Conservation (phyloP, 1,284 basidiomycete genomes). For the Wallemia mellicola region DNA sequence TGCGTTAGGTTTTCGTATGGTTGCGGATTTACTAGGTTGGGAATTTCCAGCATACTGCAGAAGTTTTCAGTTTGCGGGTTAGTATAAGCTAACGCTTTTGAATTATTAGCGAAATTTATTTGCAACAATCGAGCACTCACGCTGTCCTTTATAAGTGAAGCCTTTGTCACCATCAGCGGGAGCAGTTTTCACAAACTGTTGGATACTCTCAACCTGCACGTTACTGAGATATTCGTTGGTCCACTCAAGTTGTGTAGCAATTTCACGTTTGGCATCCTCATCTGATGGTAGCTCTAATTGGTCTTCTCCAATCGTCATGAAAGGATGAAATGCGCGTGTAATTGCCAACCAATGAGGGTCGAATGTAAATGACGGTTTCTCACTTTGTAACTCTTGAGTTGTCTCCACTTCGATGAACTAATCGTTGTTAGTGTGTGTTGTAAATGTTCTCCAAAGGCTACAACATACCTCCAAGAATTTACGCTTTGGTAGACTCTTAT, state of each 20-base stretch:
- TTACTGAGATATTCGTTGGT: conserved; percentile 6
- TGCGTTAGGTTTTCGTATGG: not conserved
- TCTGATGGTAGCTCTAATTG: conserved; percentile 28
- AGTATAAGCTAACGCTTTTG: conserved; percentile 26
- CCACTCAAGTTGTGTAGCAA: conserved; percentile 26
- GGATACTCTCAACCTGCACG: conserved; percentile 26
- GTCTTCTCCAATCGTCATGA: conserved; percentile 25
- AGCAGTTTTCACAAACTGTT: conserved; percentile 43
- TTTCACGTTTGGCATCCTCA: conserved; percentile 24
- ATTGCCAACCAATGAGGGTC: conserved; percentile 87
- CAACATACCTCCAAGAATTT: conserved; percentile 50
- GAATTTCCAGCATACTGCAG: conserved; percentile 42
- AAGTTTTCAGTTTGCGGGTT: conserved; percentile 79
- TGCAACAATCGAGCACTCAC: conserved; percentile 2
- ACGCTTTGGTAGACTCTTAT: conserved; percentile 59
- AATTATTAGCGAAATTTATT: not conserved
- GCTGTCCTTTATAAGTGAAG: conserved; percentile 10
- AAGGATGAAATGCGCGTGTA: conserved; percentile 51
- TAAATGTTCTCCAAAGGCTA: not conserved
- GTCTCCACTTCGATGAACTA: conserved; percentile 39
- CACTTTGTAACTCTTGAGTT: conserved; percentile 4
- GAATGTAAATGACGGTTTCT: conserved; percentile 25
- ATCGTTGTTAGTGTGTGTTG: conserved; percentile 1
- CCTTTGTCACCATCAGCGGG: conserved; percentile 24
- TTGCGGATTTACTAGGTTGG: conserved; percentile 43